Percentiles rank a stretch among this genome's conserved stretches.
Conservation (phyloP, 2,329 filamentous ascomycete genomes). For the Sporothrix luriei region DNA sequence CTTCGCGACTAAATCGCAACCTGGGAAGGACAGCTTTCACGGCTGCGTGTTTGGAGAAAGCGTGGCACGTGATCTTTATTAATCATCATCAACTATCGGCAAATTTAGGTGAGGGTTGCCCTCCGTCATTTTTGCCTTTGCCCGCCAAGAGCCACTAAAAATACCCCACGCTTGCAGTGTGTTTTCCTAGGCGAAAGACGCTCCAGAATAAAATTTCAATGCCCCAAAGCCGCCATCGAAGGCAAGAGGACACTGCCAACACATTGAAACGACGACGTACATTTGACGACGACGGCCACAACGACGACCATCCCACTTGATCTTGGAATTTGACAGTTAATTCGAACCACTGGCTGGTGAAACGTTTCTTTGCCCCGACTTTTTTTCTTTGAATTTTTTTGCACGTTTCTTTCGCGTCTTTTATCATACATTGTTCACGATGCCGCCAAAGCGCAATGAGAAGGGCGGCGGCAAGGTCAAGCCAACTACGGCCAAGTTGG, state of each 20-base stretch:
- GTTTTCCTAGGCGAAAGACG: constrained; percentile 21
- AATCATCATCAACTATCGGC: constrained; percentile 12
- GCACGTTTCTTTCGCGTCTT: background rate
- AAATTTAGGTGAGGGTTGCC: background rate
- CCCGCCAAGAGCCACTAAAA: constrained; percentile 25
- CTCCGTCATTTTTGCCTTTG: constrained; percentile 30
- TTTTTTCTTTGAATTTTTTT: background rate
- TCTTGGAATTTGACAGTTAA: background rate
- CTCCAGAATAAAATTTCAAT: constrained; percentile 27
- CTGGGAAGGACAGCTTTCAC: constrained; percentile 31
- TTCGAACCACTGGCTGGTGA: background rate
- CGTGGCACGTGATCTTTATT: constrained; percentile 19
- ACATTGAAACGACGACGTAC: background rate
- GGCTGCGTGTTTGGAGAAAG: background rate
- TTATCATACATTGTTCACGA: constrained; percentile 49
- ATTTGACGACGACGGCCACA: background rate
- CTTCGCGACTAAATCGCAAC: constrained; percentile 23
- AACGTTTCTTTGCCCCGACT: background rate
- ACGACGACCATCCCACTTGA: background rate
- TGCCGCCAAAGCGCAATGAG: constrained; percentile 71
- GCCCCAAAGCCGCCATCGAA: background rate
- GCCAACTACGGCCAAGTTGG: constrained; percentile 59
- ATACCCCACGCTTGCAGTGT: constrained; percentile 28
- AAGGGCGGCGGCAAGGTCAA: constrained; percentile 58
- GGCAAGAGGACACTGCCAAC: constrained; percentile 14